phyloP scores from a whole-genome alignment of 2,329 filamentous ascomycete species.

The Sporothrix pallida region DNA sequence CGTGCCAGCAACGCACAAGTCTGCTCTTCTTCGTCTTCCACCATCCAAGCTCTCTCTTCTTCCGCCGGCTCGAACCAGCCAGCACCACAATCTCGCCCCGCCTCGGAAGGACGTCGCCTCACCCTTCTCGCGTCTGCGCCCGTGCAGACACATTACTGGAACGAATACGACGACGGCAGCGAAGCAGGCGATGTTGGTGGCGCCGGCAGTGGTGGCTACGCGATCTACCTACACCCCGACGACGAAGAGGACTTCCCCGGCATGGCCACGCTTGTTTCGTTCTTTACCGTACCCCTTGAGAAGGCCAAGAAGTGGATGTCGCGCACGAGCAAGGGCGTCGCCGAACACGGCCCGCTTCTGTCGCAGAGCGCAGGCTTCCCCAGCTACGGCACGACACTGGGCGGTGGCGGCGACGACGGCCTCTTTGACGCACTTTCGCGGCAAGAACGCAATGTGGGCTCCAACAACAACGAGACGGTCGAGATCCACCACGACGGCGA shows the following conservation, averaged over 20 bases:
- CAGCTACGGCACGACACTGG: conserved; percentile 36
- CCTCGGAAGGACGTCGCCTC: conserved; percentile 22
- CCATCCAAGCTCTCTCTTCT: conserved; percentile 36
- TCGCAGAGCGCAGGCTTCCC: conserved; percentile 30
- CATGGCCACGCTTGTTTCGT: conserved; percentile 62
- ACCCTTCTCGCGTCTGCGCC: conserved; percentile 29
- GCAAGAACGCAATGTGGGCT: neutral
- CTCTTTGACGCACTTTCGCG: conserved; percentile 11
- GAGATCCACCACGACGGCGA: conserved; percentile 22
- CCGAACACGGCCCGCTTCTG: conserved; percentile 44
- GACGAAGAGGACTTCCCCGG: conserved; percentile 66
- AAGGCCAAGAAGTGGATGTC: conserved; percentile 60
- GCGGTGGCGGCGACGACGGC: neutral
- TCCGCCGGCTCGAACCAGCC: conserved; percentile 34
- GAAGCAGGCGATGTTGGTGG: conserved; percentile 63
- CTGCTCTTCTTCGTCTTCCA: conserved; percentile 38
- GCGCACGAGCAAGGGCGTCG: neutral
- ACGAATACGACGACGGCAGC: conserved; percentile 84
- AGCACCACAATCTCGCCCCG: neutral
- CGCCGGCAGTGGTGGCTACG: conserved; percentile 66
- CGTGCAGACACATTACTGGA: conserved; percentile 69
- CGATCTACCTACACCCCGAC: conserved; percentile 76
- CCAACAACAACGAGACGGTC: neutral
- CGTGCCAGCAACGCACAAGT: conserved; percentile 33
- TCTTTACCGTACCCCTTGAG: conserved; percentile 57